Evolutionary conservation across 2,329 filamentous ascomycete genomes (phyloP).

Genomic region (Curvularia spicifera): DNA sequence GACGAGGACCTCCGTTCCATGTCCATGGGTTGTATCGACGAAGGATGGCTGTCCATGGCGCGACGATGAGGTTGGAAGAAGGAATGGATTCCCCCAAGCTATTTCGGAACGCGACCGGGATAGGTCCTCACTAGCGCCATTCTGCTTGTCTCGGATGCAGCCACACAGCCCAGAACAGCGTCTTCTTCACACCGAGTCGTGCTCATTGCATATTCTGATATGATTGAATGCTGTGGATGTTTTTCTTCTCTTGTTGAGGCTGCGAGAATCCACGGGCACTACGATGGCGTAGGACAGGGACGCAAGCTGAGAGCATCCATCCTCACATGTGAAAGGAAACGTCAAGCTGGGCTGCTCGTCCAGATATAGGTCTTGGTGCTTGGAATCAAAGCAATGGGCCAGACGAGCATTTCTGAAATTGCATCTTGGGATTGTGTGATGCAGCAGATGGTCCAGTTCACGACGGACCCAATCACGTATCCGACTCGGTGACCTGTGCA

Average conservation of each 20-base stretch:
- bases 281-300: neutral
- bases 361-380: neutral
- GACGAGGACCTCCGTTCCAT: conserved; percentile 34
- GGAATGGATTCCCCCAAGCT: conserved; percentile 16
- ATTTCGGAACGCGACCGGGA: conserved; percentile 29
- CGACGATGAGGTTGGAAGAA: conserved; percentile 24
- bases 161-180: neutral
- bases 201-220: neutral
- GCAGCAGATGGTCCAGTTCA: neutral
- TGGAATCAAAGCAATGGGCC: neutral
- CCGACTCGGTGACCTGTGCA: neutral
- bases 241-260: neutral
- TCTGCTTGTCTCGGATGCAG: neutral
- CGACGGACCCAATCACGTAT: neutral
- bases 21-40: conserved; percentile 24
- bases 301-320: neutral
- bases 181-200: neutral
- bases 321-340: neutral
- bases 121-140: conserved; percentile 13
- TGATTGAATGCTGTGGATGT: neutral
- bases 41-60: conserved; percentile 36
- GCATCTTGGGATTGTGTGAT: neutral
- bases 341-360: neutral
- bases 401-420: neutral
- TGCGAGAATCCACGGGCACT: no score